Conservation (phyloP, 768 basidiomycete species). For the Boletus sensibilis region DNA sequence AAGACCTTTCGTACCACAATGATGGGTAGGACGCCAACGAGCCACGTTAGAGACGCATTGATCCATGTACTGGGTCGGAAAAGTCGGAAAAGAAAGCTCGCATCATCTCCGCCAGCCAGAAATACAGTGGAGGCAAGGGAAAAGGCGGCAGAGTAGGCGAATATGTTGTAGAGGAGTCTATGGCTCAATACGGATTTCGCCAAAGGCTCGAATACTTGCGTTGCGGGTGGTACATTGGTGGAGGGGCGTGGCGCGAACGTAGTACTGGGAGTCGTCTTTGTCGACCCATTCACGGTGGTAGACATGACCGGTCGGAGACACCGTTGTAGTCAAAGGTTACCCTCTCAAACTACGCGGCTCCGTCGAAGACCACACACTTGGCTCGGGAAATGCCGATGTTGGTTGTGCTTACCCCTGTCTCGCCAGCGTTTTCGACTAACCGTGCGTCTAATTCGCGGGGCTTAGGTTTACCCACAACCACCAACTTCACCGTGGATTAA, state of each 20-base stretch:
- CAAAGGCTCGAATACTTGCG: slow-evolving; percentile 62
- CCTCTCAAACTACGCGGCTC: neutral
- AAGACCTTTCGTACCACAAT: slow-evolving; percentile 57
- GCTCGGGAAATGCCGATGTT: slow-evolving; percentile 3
- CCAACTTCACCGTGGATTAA: no score
- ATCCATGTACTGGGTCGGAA: slow-evolving; percentile 46
- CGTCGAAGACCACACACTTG: neutral
- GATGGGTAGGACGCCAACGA: slow-evolving; percentile 52
- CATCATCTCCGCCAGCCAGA: slow-evolving; percentile 28
- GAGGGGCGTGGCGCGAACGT: slow-evolving; percentile 43
- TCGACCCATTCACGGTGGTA: neutral
- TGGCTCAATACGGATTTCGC: slow-evolving; percentile 61
- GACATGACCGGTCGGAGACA: slow-evolving; percentile 8
- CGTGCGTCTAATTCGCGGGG: no score
- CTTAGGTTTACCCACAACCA: no score
- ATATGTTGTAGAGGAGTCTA: slow-evolving; percentile 54
- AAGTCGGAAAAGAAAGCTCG: slow-evolving; percentile 33
- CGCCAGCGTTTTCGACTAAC: no score
- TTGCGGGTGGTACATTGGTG: slow-evolving; percentile 55
- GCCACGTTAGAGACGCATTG: slow-evolving; percentile 46
- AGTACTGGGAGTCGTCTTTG: slow-evolving; percentile 15
- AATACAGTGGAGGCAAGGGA: slow-evolving; percentile 43
- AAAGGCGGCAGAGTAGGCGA: slow-evolving; percentile 48
- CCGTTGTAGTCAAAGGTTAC: neutral
- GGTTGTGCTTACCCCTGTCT: neutral